Base-by-base conservation (phyloP, 225 moss, liverwort and hornwort species). In the Polytrichum formosum region DNA sequence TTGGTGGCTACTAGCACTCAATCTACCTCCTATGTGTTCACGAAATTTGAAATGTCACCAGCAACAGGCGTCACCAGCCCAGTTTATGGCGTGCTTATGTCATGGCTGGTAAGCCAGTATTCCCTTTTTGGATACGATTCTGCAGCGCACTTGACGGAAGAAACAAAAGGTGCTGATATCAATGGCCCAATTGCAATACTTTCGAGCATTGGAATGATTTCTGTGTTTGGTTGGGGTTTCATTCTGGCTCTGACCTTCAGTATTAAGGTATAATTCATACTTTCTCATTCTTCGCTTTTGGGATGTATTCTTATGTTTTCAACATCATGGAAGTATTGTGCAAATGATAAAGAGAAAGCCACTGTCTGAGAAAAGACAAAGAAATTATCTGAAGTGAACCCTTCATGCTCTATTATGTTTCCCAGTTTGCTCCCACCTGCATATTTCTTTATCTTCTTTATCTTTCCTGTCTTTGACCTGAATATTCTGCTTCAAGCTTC, bases 111-210 rank as follows among this genome's bases (percentile, higher is more conserved):
- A 70, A 94, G 94, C 76, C 94, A 92, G 68, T 94, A 94, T 72
- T 90, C 94, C 66, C 84, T 94, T 4, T 92, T 82, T 65, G 92
- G 92, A 37, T 92, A 92, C 65, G 92, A 94, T 76, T 78, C 94
- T 69, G 94, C 94, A 61, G 94, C 94, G 6, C 94, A 94, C 67
- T 81, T 94, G 75, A 92, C 94, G 18, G 94, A 94, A 68, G 92
- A 92, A 82, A 92, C 94, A 18, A 90, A 68, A 75, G 88, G 86
- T 67, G 91, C 94, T 33, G 92, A 88, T 66, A 74, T 77, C 55
- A 94, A 90, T 80, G 94, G 94, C 18, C 94, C 94, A n/a, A 72
- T 92, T 66, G 94, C 94, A 70, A 94, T 94, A 63, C 87, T 94
- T 67, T 85, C 88, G 64, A 92, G 94, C 74, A 90, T 94, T 78